Evolutionary conservation across 305 asterid species (phyloP), one percentile per base, ranked within the genome.

Genomic region (Solanum hybrid): DNA sequence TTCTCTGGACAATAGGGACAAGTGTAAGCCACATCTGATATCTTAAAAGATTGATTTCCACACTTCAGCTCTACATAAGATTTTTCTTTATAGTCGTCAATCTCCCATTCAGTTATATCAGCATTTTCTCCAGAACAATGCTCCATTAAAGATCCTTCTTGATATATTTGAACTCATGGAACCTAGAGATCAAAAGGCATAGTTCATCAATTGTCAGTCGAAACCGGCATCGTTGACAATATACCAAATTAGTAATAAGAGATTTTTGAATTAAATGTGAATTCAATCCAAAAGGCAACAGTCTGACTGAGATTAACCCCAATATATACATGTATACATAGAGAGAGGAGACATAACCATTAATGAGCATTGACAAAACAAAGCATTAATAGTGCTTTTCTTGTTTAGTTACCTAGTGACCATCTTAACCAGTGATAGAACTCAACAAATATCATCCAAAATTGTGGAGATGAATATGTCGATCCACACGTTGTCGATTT

Each of bases 1-100:
- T 93, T 94, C 85, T 92, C 92, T 12, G 94, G 93, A 91, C 99
- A 97, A 91, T 75, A 96, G 35, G 99, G 98, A 91, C 99, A 97
- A 93, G 94, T 92, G 93, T 76, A 95, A 84, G 92, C 73, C 27
- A 56, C 92, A 3, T 90, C 92, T 4, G 96, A 93, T 88, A 88
- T 72, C 90, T 90, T 92, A 89, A 94, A 93, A 56, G 32, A 16
- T 88, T 79, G 89, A 24, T 24, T 85, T 46, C 91, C 91, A 56
- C 85, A 92, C 46, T 66, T 85, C 90, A 94, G 87, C 78, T 92
- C 90, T 69, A 93, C 95, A 64, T 90, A 94, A 9, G 91, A 89
- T 91, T 91, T 91, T 88, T 93, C 93, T 84, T 26, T 92, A 32
- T 93, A 92, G 89, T 91, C 94, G 84, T 92, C 93, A 24, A 88